These are phyloP conservation scores for Hymenoscyphus occultus DNA, from an alignment of 2,329 filamentous ascomycete genomes.

Conservation along the genomic window DNA sequence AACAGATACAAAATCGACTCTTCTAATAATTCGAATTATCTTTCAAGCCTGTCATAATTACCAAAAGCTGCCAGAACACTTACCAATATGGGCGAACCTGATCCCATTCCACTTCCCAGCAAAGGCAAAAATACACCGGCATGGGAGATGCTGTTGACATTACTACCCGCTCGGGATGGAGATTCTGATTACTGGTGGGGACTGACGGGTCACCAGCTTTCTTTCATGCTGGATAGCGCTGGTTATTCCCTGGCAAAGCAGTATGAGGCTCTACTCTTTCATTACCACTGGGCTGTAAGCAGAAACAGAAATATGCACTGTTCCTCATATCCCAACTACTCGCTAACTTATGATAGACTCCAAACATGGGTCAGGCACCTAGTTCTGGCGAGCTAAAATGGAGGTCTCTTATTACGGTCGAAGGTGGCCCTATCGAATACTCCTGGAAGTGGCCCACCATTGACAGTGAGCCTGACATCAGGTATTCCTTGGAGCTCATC, in stretches of 20 bases:
- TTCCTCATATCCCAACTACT: background rate
- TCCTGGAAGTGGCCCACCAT: slow-evolving; percentile 4
- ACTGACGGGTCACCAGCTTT: background rate
- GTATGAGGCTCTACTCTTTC: background rate
- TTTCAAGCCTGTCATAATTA: no score
- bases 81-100: no score
- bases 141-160: slow-evolving; percentile 5
- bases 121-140: background rate
- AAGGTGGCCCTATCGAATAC: slow-evolving; percentile 4
- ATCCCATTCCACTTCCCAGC: no score
- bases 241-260: background rate
- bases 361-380: background rate
- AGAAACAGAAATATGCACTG: background rate
- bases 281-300: background rate
- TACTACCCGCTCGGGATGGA: background rate
- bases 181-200: background rate
- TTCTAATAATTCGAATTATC: no score
- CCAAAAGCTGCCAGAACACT: no score
- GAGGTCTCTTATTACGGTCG: background rate
- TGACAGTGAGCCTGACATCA: background rate
- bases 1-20: no score
- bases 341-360: background rate
- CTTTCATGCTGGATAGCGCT: background rate
- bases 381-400: background rate
- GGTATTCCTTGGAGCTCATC: background rate